Evolutionary conservation across 495 filamentous ascomycete species (phyloP), one percentile per base, ranked within the genome.

Genomic region (Hyphodiscus hymeniophilus): DNA sequence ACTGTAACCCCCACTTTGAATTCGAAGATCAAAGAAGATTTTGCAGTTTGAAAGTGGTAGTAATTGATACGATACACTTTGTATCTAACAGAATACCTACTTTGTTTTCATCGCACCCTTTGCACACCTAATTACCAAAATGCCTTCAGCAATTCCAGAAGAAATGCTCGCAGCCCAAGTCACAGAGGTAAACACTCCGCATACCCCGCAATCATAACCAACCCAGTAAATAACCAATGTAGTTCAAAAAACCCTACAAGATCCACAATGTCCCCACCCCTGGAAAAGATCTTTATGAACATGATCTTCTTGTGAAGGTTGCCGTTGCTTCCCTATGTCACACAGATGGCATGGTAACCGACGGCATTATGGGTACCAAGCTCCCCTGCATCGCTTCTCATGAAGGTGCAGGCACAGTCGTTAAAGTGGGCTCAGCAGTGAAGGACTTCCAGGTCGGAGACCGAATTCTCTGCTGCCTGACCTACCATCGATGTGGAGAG

Each of bases 311-410:
- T 33, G 64, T 80, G 53, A 77, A 77, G 62, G 63, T 78, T 36
- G 75, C 68, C 38, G 76, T 75, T 15, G 77, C 72, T 24, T 76
- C 72, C 10, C 66, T 77, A 54, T 82, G 77, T 66, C 77, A 82
- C 61, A 80, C 79, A 7, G 79, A 81, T 59, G 49, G 59, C 48
- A 77, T 79, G 67, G 70, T 74, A 26, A 51, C 51, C 32, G 55
- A 63, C 1, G 73, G 79, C 44, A 45, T 64, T 38, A 58, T 72
- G 57, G 52, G 53, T 18, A 62, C 66, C 15, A 45, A 53, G 13
- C 64, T 80, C 6, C 75, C 77, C 0, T 66, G 64, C 45, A 79
- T 67, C 22, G 75, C 67, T 3, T 80, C 72, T 0, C 80, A 84
- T 55, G 77, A 82, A 61, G 77, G 75, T 16, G 57, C 71, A 12